Percentiles rank a stretch among this genome's conserved stretches.
phyloP scores from a whole-genome alignment of 441 rosid genomes.

The Gossypium laxum region DNA sequence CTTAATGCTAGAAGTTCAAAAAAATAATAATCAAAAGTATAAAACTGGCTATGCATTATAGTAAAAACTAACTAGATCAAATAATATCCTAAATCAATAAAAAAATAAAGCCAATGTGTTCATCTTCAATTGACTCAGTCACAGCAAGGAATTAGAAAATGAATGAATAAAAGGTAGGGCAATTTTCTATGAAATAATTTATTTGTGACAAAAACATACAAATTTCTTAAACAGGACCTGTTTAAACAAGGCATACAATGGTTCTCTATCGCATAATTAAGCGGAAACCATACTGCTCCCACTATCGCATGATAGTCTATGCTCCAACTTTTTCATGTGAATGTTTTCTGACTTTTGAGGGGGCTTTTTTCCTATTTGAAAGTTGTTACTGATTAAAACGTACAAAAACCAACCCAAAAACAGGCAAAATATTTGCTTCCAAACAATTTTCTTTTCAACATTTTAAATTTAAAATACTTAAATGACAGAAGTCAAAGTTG shows the following conservation, averaged over 20 bases:
- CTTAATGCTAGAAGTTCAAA: not conserved
- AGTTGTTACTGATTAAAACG: not conserved
- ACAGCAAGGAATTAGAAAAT: not conserved
- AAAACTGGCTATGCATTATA: not conserved
- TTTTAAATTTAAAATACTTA: not conserved
- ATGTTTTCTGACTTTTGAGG: not conserved
- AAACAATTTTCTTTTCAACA: not conserved
- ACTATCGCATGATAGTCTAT: not conserved
- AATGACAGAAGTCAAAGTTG: not conserved
- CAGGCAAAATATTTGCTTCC: not conserved
- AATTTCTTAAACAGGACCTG: no score
- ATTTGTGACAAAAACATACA: not conserved
- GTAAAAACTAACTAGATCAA: not conserved
- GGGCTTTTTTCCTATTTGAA: not conserved
- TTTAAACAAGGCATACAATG: no score
- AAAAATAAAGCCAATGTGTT: not conserved
- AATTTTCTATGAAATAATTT: not conserved
- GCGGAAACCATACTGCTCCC: not conserved
- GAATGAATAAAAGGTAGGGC: not conserved
- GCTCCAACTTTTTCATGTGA: not conserved
- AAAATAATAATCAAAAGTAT: not conserved
- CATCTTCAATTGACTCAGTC: not conserved
- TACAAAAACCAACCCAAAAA: not conserved
- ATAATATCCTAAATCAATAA: not conserved
- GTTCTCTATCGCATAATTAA: no score